Percentiles rank a stretch among this genome's conserved stretches.
phyloP scores from a whole-genome alignment of 2,329 filamentous ascomycete genomes.

The Chaetothyriales sp. region DNA sequence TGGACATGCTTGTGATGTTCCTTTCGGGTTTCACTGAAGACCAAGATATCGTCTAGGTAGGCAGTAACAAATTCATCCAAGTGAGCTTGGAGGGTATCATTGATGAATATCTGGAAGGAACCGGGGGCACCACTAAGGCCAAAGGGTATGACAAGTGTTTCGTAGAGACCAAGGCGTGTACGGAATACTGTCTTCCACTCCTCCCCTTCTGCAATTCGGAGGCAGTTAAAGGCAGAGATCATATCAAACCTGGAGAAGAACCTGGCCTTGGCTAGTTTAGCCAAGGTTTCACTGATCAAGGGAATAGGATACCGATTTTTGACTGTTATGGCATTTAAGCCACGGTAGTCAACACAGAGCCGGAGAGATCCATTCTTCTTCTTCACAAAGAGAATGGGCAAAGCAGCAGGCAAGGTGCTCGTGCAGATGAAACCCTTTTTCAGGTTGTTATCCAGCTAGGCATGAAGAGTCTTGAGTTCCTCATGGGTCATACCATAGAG shows the following conservation, averaged over 20 bases:
- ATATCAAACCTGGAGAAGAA: slow-evolving; percentile 18
- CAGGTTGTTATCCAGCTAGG: slow-evolving; percentile 1
- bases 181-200: slow-evolving; percentile 22
- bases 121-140: slow-evolving; percentile 11
- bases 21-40: slow-evolving; percentile 18
- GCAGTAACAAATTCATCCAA: slow-evolving; percentile 7
- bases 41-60: slow-evolving; percentile 16
- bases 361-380: slow-evolving; percentile 6
- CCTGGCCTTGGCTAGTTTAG: slow-evolving; percentile 8
- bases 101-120: slow-evolving; percentile 5
- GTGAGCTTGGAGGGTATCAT: slow-evolving; percentile 3
- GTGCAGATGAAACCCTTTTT: slow-evolving; percentile 1
- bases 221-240: slow-evolving; percentile 13
- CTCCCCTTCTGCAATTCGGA: slow-evolving; percentile 19
- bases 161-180: slow-evolving; percentile 16
- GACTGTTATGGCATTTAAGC: slow-evolving; percentile 20
- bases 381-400: slow-evolving; percentile 1
- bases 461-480: not conserved
- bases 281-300: slow-evolving; percentile 17
- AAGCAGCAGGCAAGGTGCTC: not conserved
- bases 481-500: too few species aligned
- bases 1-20: slow-evolving; percentile 14
- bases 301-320: slow-evolving; percentile 20
- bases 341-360: slow-evolving; percentile 21
- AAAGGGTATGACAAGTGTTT: slow-evolving; percentile 21